phyloP scores from a whole-genome alignment of 306 rosid species.

The Fragaria nilgerrensis region DNA sequence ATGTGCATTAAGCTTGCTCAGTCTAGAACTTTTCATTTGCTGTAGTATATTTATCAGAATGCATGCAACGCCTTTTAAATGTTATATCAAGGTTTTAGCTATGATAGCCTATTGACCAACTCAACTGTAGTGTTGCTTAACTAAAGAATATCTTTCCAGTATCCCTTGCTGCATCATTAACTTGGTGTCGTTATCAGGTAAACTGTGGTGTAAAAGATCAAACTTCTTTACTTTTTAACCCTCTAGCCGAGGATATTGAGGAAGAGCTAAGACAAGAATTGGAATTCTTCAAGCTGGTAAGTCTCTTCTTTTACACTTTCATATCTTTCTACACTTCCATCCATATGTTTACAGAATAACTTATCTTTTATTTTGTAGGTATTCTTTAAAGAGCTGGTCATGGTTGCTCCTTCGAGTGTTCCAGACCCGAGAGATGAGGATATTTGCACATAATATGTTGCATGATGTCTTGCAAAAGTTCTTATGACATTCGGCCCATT shows the following conservation, averaged over 20 bases:
- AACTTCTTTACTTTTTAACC: neutral
- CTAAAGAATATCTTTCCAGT: neutral
- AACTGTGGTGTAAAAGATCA: slow-evolving; percentile 16
- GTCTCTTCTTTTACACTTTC: neutral
- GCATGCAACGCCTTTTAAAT: neutral
- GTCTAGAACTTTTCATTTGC: neutral
- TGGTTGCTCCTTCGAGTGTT: slow-evolving; percentile 11
- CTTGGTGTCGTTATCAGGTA: slow-evolving; percentile 18
- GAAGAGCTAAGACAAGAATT: slow-evolving; percentile 31
- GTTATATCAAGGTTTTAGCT: neutral
- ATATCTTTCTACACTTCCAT: neutral
- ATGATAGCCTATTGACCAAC: neutral
- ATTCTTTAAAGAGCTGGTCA: slow-evolving; percentile 23
- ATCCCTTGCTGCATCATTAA: neutral
- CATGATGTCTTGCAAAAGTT: neutral
- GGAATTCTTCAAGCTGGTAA: slow-evolving; percentile 28
- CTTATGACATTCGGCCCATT: neutral
- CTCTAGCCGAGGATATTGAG: slow-evolving; percentile 11
- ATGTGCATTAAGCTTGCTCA: neutral
- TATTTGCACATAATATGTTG: neutral
- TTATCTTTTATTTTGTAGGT: slow-evolving; percentile 8
- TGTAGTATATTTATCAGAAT: neutral
- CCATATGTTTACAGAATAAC: neutral
- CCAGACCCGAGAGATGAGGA: slow-evolving; percentile 3
- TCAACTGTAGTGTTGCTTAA: neutral